phyloP scores from a whole-genome alignment of 169 alveolate genomes.

The Cryptosporidium ryanae region DNA sequence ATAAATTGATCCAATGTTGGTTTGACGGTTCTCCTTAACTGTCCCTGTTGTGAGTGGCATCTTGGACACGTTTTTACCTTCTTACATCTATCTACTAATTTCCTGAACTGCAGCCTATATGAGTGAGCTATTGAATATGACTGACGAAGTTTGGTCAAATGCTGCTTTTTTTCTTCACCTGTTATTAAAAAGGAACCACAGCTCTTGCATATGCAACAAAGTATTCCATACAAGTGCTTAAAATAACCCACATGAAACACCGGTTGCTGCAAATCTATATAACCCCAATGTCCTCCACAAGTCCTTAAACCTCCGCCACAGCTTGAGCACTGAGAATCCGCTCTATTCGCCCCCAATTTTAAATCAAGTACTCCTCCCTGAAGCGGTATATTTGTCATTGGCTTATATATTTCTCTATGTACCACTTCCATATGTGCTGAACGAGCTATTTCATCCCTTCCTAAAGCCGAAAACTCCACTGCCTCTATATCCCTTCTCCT shows the following conservation, averaged over 20 bases:
- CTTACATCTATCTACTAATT: constrained; percentile 85
- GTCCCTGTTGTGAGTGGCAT: constrained; percentile 89
- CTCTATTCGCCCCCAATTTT: constrained; percentile 76
- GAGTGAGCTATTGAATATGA: constrained; percentile 83
- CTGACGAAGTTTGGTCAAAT: constrained; percentile 80
- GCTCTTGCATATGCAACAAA: constrained; percentile 92
- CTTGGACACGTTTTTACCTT: constrained; percentile 84
- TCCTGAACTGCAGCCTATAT: constrained; percentile 85
- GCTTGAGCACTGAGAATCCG: constrained; percentile 87
- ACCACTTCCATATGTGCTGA: constrained; percentile 82
- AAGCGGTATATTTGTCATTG: constrained; percentile 81
- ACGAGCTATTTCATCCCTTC: constrained; percentile 82
- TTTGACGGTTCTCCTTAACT: constrained; percentile 83
- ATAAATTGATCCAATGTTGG: constrained; percentile 89
- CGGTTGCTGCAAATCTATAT: constrained; percentile 93
- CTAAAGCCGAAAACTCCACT: constrained; percentile 85
- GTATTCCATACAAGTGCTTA: constrained; percentile 90
- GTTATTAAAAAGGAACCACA: constrained; percentile 89
- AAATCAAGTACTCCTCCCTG: constrained; percentile 86
- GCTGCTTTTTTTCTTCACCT: constrained; percentile 81
- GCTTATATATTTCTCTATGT: constrained; percentile 84
- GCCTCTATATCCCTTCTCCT: constrained; percentile 79
- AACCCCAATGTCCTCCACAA: constrained; percentile 99
- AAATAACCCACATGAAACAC: constrained; percentile 98
- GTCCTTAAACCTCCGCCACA: constrained; percentile 88